These are phyloP conservation scores for Saturnispora galanensis DNA, from an alignment of 805 yeast species.

Conservation along the genomic window DNA sequence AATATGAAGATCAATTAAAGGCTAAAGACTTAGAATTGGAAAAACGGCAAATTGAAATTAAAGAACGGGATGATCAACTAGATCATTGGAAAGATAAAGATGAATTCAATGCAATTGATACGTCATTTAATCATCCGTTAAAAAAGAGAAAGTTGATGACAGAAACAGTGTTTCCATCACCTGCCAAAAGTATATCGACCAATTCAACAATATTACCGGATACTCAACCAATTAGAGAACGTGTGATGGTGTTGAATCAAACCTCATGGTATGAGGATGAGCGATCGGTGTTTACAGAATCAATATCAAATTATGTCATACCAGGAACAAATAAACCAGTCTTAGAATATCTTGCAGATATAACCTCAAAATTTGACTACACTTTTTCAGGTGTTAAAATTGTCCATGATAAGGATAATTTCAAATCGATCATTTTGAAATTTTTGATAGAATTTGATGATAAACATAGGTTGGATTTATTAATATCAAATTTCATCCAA, in stretches of 20 bases:
- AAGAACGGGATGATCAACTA: constrained; percentile 3
- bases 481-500: constrained; percentile 35
- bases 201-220: background rate
- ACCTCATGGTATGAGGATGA: constrained; percentile 28
- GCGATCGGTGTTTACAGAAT: constrained; percentile 32
- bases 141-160: constrained; percentile 1
- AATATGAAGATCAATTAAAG: constrained; percentile 14
- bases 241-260: constrained; percentile 23
- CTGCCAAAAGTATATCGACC: background rate
- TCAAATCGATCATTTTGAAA: constrained; percentile 29
- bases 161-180: background rate
- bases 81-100: constrained; percentile 5
- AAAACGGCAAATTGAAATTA: constrained; percentile 6
- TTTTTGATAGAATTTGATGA: constrained; percentile 36
- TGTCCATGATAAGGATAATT: constrained; percentile 19
- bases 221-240: background rate
- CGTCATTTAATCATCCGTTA: background rate
- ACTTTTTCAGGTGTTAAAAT: constrained; percentile 21
- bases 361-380: constrained; percentile 24
- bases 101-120: constrained; percentile 7
- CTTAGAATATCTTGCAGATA: constrained; percentile 26
- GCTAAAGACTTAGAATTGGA: constrained; percentile 19
- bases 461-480: constrained; percentile 37
- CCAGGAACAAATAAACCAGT: constrained; percentile 28
- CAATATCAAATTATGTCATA: constrained; percentile 26